Conservation (phyloP, 2,329 filamentous ascomycete species). For the Chaetomium olivaceum region DNA sequence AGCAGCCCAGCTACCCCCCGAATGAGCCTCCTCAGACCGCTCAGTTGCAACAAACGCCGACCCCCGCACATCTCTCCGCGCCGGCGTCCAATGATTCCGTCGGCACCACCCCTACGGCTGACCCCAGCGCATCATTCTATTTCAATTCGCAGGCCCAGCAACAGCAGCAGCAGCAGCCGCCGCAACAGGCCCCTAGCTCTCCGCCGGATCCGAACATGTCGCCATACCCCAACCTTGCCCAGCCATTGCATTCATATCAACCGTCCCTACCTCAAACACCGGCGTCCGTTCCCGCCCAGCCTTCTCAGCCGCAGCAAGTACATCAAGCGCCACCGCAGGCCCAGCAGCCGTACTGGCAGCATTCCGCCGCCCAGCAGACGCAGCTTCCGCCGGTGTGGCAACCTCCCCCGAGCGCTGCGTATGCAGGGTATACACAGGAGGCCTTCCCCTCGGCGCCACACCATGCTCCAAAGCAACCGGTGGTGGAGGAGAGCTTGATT, state of each 20-base stretch:
- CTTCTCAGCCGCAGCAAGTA: slow-evolving; percentile 38
- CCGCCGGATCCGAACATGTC: slow-evolving; percentile 48
- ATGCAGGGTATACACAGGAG: slow-evolving; percentile 57
- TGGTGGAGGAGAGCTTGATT: slow-evolving; percentile 76
- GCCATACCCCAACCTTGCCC: slow-evolving; percentile 55
- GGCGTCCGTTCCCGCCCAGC: slow-evolving; percentile 42
- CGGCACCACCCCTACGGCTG: slow-evolving; percentile 43
- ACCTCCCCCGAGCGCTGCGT: slow-evolving; percentile 44
- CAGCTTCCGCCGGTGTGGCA: slow-evolving; percentile 44
- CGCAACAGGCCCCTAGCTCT: slow-evolving; percentile 40
- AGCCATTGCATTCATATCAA: slow-evolving; percentile 47
- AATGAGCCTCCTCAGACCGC: slow-evolving; percentile 36
- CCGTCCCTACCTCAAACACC: slow-evolving; percentile 47
- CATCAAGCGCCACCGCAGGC: slow-evolving; percentile 38
- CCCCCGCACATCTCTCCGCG: slow-evolving; percentile 38
- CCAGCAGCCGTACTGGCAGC: slow-evolving; percentile 51
- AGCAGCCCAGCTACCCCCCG: slow-evolving; percentile 36
- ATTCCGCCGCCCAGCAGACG: slow-evolving; percentile 44
- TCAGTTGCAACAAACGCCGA: slow-evolving; percentile 37
- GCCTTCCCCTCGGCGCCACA: slow-evolving; percentile 67
- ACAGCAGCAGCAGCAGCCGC: slow-evolving; percentile 37
- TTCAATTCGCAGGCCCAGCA: slow-evolving; percentile 44
- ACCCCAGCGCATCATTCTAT: slow-evolving; percentile 61
- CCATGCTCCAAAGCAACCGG: slow-evolving; percentile 59
- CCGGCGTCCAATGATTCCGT: slow-evolving; percentile 39